phyloP scores from a whole-genome alignment of 1,139 yeast species.

The Casaregolazyma suthepensis region DNA sequence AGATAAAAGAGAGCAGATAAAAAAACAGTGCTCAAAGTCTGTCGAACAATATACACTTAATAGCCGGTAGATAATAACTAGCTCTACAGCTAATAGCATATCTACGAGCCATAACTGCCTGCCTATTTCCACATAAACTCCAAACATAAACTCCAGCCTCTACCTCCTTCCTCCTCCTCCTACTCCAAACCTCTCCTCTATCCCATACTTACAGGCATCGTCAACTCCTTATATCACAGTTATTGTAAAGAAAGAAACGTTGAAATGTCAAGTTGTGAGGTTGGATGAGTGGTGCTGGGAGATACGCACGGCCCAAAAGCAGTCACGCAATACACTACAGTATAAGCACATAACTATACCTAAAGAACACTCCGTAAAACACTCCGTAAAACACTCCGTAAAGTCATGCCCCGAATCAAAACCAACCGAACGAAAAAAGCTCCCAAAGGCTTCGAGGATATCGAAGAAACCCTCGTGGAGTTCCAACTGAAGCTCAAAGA shows the following conservation, averaged over 20 bases:
- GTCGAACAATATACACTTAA: too few relatives aligned
- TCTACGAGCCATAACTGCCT: too few relatives aligned
- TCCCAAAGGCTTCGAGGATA: conserved; percentile 70
- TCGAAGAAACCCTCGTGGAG: conserved; percentile 64
- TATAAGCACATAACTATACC: too few relatives aligned
- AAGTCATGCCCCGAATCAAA: conserved; percentile 43
- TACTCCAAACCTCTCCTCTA: not conserved
- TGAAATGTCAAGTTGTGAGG: conserved; percentile 2
- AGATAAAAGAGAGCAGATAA: too few relatives aligned
- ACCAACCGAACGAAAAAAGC: conserved; percentile 45
- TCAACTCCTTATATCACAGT: conserved; percentile 4
- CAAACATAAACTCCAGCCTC: not conserved
- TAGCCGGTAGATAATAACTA: too few relatives aligned
- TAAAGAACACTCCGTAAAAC: too few relatives aligned
- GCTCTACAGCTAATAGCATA: too few relatives aligned
- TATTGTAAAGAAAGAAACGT: not conserved
- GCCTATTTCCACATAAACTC: not conserved
- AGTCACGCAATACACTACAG: too few relatives aligned
- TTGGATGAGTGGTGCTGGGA: conserved; percentile 8
- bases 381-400: too few relatives aligned
- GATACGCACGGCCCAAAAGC: not conserved
- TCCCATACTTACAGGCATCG: conserved; percentile 10
- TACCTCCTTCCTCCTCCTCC: not conserved
- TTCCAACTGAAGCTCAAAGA: conserved; percentile 56
- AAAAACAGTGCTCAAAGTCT: too few relatives aligned